Conservation (phyloP, 2,329 filamentous ascomycete species). For the Colletotrichum chrysophilum region DNA sequence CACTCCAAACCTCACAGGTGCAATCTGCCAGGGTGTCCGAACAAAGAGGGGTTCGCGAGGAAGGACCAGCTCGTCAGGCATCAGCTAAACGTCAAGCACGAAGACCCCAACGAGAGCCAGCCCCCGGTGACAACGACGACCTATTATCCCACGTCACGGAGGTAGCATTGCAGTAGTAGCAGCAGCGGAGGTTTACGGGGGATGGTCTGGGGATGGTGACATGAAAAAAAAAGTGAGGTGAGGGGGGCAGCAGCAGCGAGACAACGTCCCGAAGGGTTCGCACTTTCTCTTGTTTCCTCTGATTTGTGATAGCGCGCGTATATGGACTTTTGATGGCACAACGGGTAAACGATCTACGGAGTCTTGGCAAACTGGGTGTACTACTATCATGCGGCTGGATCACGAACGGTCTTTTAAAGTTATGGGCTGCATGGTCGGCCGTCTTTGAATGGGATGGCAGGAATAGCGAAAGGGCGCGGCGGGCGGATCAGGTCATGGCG, state of each 20-base stretch:
- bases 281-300: background rate
- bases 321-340: background rate
- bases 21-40: slow-evolving; percentile 42
- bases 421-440: background rate
- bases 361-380: slow-evolving; percentile 22
- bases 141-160: background rate
- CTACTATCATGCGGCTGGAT: slow-evolving; percentile 17
- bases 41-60: slow-evolving; percentile 46
- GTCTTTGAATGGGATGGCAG: background rate
- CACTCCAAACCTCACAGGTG: slow-evolving; percentile 47
- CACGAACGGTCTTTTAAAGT: background rate
- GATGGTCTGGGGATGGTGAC: background rate
- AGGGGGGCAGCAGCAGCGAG: background rate
- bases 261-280: background rate
- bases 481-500: background rate
- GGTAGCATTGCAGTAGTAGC: background rate
- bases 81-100: slow-evolving; percentile 43
- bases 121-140: background rate
- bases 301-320: background rate
- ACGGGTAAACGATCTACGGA: background rate
- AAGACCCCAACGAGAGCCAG: background rate
- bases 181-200: background rate
- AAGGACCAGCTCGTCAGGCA: slow-evolving; percentile 47
- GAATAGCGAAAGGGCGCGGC: background rate
- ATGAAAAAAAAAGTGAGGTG: background rate